A percentile compares a stretch with the other conserved stretches of the same genome.
These are phyloP conservation scores for Moniliella sp. DNA, from an alignment of 1,284 basidiomycete genomes.

Conservation along the genomic window DNA sequence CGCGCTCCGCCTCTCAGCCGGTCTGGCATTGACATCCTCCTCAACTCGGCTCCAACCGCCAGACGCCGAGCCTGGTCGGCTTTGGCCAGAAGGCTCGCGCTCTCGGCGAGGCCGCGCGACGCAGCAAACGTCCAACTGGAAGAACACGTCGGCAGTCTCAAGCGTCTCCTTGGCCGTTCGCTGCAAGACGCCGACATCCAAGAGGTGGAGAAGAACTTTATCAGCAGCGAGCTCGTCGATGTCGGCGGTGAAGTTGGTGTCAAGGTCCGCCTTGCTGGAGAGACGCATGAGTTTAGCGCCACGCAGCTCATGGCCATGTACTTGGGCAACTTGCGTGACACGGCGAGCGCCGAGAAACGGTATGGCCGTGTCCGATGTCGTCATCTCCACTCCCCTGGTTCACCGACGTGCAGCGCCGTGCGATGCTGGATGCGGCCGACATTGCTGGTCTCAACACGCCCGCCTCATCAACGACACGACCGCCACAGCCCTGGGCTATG, in stretches of 20 bases:
- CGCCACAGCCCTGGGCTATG: constrained; percentile 29
- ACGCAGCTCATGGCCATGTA: constrained; percentile 33
- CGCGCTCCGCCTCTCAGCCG: too few species aligned
- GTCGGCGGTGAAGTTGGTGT: constrained; percentile 31
- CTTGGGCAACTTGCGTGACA: constrained; percentile 29
- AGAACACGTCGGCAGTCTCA: too few species aligned
- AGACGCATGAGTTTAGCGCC: constrained; percentile 24
- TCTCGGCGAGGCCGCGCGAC: too few species aligned
- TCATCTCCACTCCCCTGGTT: constrained; percentile 31
- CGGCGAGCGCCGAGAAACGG: constrained; percentile 25
- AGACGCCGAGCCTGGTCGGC: too few species aligned
- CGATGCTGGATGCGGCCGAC: constrained; percentile 30
- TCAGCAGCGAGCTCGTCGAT: constrained; percentile 31
- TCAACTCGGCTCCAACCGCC: constrained; percentile 31
- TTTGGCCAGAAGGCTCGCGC: too few species aligned
- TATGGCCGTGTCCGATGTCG: constrained; percentile 26
- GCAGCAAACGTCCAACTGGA: too few species aligned
- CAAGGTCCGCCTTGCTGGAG: constrained; percentile 20
- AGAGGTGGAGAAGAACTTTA: constrained; percentile 28
- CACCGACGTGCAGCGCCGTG: constrained; percentile 29
- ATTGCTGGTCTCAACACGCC: constrained; percentile 30
- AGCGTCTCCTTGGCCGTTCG: too few species aligned
- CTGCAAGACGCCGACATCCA: too few species aligned
- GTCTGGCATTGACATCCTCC: constrained; percentile 29
- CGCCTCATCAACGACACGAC: constrained; percentile 33